Base-by-base conservation (phyloP, 73 alveolate genomes). In the Symbiodinium natans region DNA sequence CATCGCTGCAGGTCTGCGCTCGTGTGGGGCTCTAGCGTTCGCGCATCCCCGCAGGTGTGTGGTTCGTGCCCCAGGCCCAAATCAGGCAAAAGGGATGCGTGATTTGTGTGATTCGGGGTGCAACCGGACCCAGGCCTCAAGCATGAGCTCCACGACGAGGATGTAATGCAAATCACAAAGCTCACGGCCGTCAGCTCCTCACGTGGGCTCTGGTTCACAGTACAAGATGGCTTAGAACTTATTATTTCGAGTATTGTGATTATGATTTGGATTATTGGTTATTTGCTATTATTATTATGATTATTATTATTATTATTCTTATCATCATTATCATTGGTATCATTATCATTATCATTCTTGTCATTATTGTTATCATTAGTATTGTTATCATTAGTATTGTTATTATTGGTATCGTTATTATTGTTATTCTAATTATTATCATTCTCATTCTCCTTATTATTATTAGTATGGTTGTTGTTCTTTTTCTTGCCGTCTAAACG, bases 71-170 rank as follows among this genome's bases (percentile, higher is more conserved):
- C 40, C 40, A 63, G 80, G 6, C 21, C 33, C 33, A 56, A 25
- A 46, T 13, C 59, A 52, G 3, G 25, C n/a, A 52, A 52, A n/a
- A n/a, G n/a, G n/a, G n/a, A n/a, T n/a, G n/a, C n/a, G n/a, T n/a
- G n/a, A n/a, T n/a, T n/a, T n/a, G n/a, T n/a, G n/a, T n/a, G n/a
- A n/a, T n/a, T n/a, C n/a, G n/a, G n/a, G n/a, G n/a, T n/a, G n/a
- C n/a, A n/a, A n/a, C n/a, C n/a, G n/a, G n/a, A n/a, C 59, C 80
- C 21, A 90, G 97, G 97, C 84, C 71, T 92, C 75, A 92, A 92
- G 83, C 98, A 92, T 31, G 98, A 92, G 86, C 98, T 92, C 36
- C 92, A 74, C 41, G 98, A 92, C 39, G 98, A 92, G 41, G 98
- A 92, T 27, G 98, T 92, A 46, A 92, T 92, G 98, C 98, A 92